Evolutionary conservation across 1,284 basidiomycete species (phyloP), one percentile per base, ranked within the genome.

Genomic region (Takashimella tepidaria): DNA sequence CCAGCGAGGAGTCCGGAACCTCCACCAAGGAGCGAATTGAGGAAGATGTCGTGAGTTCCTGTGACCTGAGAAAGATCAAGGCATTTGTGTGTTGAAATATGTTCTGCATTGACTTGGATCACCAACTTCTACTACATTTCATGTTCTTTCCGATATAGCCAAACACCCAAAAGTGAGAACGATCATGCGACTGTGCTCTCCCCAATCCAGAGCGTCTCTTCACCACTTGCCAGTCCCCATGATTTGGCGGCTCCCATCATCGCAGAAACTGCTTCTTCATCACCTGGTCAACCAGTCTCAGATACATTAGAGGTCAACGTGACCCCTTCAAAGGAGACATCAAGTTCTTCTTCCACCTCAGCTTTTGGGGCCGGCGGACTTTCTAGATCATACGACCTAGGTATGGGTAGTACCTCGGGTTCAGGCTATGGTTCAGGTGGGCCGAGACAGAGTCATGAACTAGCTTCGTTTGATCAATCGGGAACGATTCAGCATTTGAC

Each of bases 191-290:
- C n/a, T n/a, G 16, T 37, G 31, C 16, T 37, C 10, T 37, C 31
- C 8, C 31, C 31, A 37, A 8, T 16, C 10, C 31, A 37, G 31
- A 8, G 16, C 10, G 16, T 8, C 16, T 37, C 31, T 8, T 37
- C 31, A 16, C 31, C 31, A 8, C 31, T 37, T 16, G 31, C 31
- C 16, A 37, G 31, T 51, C 47, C 26, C 31, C 25, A 16, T 56
- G 52, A 46, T 47, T 57, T 11, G 20, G 54, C 45, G 79, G 71
- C 82, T 10, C 77, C 82, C 57, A n/a, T n/a, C n/a, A n/a, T n/a
- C n/a, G n/a, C n/a, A n/a, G n/a, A n/a, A n/a, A n/a, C n/a, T n/a
- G n/a, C n/a, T n/a, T n/a, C n/a, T n/a, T n/a, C n/a, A n/a, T n/a
- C n/a, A n/a, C n/a, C n/a, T n/a, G n/a, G n/a, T n/a, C n/a, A n/a